Percentiles rank a stretch among this genome's conserved stretches.
Conservation (phyloP, 257 asterid species). For the Misopates orontium region DNA sequence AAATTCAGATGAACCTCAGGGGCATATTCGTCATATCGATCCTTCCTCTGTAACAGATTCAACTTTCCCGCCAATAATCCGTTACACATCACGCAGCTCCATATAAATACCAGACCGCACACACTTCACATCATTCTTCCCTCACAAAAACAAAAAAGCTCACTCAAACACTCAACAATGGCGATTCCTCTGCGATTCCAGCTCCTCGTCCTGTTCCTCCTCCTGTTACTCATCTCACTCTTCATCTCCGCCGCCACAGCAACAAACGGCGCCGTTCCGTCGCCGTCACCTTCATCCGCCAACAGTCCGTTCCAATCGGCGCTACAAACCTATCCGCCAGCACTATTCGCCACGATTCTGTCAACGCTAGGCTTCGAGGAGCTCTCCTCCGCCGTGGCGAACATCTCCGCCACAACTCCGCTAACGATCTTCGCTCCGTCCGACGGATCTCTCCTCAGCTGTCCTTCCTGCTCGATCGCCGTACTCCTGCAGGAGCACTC, state of each 20-base stretch:
- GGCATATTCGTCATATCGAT: neutral
- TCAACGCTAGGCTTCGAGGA: constrained; percentile 80
- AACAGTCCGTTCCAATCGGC: constrained; percentile 30
- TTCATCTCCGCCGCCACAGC: constrained; percentile 44
- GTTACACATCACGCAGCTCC: constrained; percentile 17
- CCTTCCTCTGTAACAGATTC: too few species aligned
- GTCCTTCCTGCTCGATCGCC: constrained; percentile 61
- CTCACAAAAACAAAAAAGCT: neutral
- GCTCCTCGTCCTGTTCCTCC: constrained; percentile 38
- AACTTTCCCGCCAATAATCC: constrained; percentile 35
- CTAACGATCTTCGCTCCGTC: constrained; percentile 79
- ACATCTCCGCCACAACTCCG: constrained; percentile 67
- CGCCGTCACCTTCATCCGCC: constrained; percentile 44
- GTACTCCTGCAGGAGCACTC: constrained; percentile 80
- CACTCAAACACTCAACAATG: constrained; percentile 32
- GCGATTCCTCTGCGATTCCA: constrained; percentile 45
- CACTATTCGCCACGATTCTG: constrained; percentile 64
- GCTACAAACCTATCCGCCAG: constrained; percentile 38
- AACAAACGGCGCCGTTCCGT: constrained; percentile 9
- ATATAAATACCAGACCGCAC: neutral
- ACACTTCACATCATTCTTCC: neutral
- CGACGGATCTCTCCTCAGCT: constrained; percentile 77
- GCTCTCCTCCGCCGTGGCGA: constrained; percentile 58
- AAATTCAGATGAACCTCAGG: too few species aligned
- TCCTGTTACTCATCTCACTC: constrained; percentile 43